A percentile compares a stretch with the other conserved stretches of the same genome.
Evolutionary conservation across 495 filamentous ascomycete species (phyloP).

Genomic region (Aspergillus nanangensis): DNA sequence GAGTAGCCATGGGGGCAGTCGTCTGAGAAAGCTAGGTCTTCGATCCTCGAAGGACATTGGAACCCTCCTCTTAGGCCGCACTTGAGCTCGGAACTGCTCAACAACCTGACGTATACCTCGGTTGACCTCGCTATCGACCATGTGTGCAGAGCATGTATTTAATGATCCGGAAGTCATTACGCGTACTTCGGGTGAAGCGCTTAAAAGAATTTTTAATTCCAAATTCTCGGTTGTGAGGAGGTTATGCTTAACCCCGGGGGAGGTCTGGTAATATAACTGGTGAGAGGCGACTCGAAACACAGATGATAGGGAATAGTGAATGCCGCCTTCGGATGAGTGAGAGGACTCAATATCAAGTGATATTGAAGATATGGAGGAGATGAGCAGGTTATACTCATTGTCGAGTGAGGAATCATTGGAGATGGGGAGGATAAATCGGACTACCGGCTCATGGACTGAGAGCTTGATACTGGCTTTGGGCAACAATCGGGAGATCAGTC

Average conservation of each 20-base stretch:
- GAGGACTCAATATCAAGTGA: conserved; percentile 91
- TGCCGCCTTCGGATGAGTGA: conserved; percentile 78
- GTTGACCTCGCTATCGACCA: conserved; percentile 88
- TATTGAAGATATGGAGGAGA: conserved; percentile 88
- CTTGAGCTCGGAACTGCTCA: conserved; percentile 63
- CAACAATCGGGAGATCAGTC: conserved; percentile 81
- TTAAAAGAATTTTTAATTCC: conserved; percentile 80
- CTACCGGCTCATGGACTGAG: conserved; percentile 91
- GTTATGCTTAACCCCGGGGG: conserved; percentile 73
- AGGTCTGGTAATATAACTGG: conserved; percentile 92
- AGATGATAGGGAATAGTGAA: conserved; percentile 80
- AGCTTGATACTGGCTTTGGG: conserved; percentile 95
- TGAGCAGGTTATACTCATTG: conserved; percentile 87
- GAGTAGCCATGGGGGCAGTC: conserved; percentile 76
- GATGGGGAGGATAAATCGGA: conserved; percentile 80
- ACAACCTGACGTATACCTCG: conserved; percentile 89
- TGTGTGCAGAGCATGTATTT: conserved; percentile 81
- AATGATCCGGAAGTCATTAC: conserved; percentile 76
- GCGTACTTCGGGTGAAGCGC: conserved; percentile 77
- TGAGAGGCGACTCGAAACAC: conserved; percentile 81
- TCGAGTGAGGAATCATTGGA: conserved; percentile 52
- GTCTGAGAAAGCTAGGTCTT: conserved; percentile 66
- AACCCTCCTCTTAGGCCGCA: conserved; percentile 58
- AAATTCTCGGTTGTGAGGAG: conserved; percentile 79
- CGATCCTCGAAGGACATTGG: conserved; percentile 44